Evolutionary conservation across 2,329 filamentous ascomycete species (phyloP).

Genomic region (Pseudonectria buxi): DNA sequence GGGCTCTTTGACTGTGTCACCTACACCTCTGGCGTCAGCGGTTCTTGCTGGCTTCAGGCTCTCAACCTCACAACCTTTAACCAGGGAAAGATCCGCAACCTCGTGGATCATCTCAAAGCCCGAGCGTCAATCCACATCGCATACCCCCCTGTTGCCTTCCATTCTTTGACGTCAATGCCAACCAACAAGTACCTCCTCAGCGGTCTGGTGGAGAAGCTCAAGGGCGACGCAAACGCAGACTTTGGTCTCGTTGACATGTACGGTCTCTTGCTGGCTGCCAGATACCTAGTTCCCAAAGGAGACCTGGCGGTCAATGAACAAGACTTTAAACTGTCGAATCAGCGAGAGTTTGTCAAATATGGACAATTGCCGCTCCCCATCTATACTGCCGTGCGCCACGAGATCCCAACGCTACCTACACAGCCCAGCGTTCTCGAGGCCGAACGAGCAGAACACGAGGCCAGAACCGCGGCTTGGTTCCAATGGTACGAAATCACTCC

Average conservation of each 20-base stretch:
- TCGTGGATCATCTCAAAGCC: constrained; percentile 81
- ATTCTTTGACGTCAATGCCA: constrained; percentile 75
- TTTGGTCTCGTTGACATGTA: constrained; percentile 94
- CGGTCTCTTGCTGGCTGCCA: constrained; percentile 74
- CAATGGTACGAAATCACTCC: constrained; percentile 97
- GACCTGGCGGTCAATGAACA: constrained; percentile 65
- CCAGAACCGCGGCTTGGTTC: constrained; percentile 75
- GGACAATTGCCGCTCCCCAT: constrained; percentile 86
- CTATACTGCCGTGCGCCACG: constrained; percentile 90
- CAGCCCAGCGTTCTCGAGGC: constrained; percentile 21
- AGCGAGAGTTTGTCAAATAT: constrained; percentile 65
- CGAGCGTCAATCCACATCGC: constrained; percentile 85
- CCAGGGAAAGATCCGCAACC: constrained; percentile 55
- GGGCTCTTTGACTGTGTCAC: constrained; percentile 91
- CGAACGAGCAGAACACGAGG: constrained; percentile 45
- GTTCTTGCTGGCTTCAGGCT: constrained; percentile 90
- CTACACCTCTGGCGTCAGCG: constrained; percentile 92
- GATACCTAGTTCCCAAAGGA: constrained; percentile 75
- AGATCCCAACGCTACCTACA: constrained; percentile 65
- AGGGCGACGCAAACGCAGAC: constrained; percentile 61
- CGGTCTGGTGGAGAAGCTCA: constrained; percentile 85
- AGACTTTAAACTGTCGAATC: constrained; percentile 89
- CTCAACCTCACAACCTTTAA: constrained; percentile 72
- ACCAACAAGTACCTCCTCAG: constrained; percentile 89
- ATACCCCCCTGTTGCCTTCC: constrained; percentile 78